Evolutionary conservation across 768 basidiomycete species (phyloP), one percentile per base, ranked within the genome.

Genomic region (Wakefieldia striispora): DNA sequence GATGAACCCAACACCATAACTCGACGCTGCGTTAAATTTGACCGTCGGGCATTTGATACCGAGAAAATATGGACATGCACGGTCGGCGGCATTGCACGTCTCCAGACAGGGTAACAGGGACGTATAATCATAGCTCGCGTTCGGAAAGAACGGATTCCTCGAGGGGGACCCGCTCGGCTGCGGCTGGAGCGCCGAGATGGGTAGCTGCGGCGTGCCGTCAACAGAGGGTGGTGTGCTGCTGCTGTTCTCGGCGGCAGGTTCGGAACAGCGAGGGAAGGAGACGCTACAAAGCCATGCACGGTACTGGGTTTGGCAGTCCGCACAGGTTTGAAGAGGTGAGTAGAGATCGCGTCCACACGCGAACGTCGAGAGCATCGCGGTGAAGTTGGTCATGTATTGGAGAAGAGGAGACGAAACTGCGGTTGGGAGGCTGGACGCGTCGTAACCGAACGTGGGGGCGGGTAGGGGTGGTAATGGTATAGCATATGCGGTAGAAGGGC

Each of bases 331-430:
- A 19, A 92, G 66, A 0, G 87, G 86, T 6, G 88, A 91, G 70
- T 91, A 95, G 47, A 74, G 61, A 61, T 92, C 90, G 24, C 88
- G 78, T 16, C 88, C 88, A 62, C 92, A 94, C 1, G 89, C 79
- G 52, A 84, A 81, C 3, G 86, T 87, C 27, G 78, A 75, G 9
- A 95, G 79, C 17, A 81, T 77, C 1, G 76, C 75, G 1, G 89
- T 86, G 67, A 94, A 91, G 68, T 91, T 90, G 42, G 81, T 67
- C 54, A 94, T 67, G 51, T 78, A 80, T 20, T 74, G 69, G 37
- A 83, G 58, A 37, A 91, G 75, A 7, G 79, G 76, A 11, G 63
- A 60, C 17, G 77, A 69, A n/a, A 89, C 61, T 19, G 55, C 49
- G 4, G 61, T 51, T 0, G 85, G 82, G 12, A 91, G 68, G 19